A percentile compares a stretch with the other conserved stretches of the same genome.
phyloP scores from a whole-genome alignment of 805 yeast genomes.

The Cyberlindnera lachancei region DNA sequence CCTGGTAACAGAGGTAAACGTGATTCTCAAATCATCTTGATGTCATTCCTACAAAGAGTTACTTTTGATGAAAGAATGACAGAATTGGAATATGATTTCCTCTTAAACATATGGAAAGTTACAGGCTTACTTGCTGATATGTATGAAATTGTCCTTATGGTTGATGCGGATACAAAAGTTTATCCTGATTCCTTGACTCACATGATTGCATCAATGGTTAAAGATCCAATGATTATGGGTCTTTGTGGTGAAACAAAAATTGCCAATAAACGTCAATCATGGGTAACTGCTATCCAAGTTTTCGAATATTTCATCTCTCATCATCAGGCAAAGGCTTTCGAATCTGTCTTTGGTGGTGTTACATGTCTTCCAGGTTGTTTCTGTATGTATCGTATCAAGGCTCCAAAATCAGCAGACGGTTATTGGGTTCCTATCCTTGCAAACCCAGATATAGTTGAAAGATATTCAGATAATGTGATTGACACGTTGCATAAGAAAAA shows the following conservation, averaged over 20 bases:
- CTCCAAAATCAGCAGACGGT: slow-evolving; percentile 74
- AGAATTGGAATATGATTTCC: slow-evolving; percentile 72
- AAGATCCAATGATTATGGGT: slow-evolving; percentile 84
- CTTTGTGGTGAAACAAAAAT: slow-evolving; percentile 93
- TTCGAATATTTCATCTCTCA: slow-evolving; percentile 91
- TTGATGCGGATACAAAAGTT: slow-evolving; percentile 89
- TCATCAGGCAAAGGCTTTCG: slow-evolving; percentile 91
- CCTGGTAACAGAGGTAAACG: slow-evolving; percentile 97
- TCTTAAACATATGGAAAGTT: slow-evolving; percentile 68
- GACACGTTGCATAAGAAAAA: slow-evolving; percentile 84
- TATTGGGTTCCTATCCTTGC: slow-evolving; percentile 92
- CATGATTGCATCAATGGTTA: slow-evolving; percentile 84
- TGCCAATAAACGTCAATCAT: slow-evolving; percentile 69
- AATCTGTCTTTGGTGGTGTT: slow-evolving; percentile 90
- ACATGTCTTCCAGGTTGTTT: slow-evolving; percentile 96
- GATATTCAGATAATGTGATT: slow-evolving; percentile 80
- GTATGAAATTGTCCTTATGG: slow-evolving; percentile 83
- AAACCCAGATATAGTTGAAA: slow-evolving; percentile 88
- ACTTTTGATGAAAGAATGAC: slow-evolving; percentile 95
- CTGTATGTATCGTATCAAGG: slow-evolving; percentile 82
- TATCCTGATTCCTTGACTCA: slow-evolving; percentile 84
- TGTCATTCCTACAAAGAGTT: slow-evolving; percentile 83
- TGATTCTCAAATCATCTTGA: slow-evolving; percentile 84
- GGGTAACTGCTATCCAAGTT: slow-evolving; percentile 93
- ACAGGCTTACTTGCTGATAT: slow-evolving; percentile 80